These are phyloP conservation scores for Firmiana major DNA, from an alignment of 345 rosid species.

Conservation along the genomic window DNA sequence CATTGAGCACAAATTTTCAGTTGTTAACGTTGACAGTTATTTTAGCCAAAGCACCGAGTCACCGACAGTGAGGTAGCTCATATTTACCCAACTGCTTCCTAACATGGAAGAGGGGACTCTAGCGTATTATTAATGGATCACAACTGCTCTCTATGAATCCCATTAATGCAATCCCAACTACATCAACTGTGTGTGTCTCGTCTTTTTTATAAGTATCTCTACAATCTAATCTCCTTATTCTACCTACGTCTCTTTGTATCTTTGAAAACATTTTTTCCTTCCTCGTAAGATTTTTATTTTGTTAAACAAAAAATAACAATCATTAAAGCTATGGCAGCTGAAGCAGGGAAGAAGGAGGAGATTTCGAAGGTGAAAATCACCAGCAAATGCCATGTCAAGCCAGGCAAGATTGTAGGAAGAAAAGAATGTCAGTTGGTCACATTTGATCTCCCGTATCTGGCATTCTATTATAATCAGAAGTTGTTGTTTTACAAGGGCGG, in stretches of 20 bases:
- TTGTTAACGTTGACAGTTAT: no score
- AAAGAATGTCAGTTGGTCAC: conserved; percentile 67
- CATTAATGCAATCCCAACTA: conserved; percentile 59
- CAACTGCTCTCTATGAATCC: conserved; percentile 44
- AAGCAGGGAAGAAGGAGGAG: conserved; percentile 3
- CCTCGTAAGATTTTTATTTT: neutral
- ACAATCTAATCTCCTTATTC: neutral
- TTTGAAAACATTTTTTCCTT: conserved; percentile 9
- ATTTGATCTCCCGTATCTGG: conserved; percentile 87
- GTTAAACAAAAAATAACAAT: no score
- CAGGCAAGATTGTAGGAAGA: conserved; percentile 52
- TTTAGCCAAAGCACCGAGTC: no score
- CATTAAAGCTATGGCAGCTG: conserved; percentile 20
- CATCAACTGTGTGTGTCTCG: neutral
- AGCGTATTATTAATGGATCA: conserved; percentile 14
- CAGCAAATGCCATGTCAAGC: conserved; percentile 55
- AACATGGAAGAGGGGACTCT: no score
- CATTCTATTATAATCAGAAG: conserved; percentile 88
- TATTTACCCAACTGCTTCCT: no score
- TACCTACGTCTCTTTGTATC: neutral
- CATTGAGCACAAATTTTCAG: no score
- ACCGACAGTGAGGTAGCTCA: no score
- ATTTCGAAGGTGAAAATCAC: conserved; percentile 38
- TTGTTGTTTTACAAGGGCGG: conserved; percentile 55
- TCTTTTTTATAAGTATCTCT: conserved; percentile 18